A percentile compares a stretch with the other conserved stretches of the same genome.
These are phyloP conservation scores for Euphorbia pulcherrima DNA, from an alignment of 345 rosid genomes.

Conservation along the genomic window DNA sequence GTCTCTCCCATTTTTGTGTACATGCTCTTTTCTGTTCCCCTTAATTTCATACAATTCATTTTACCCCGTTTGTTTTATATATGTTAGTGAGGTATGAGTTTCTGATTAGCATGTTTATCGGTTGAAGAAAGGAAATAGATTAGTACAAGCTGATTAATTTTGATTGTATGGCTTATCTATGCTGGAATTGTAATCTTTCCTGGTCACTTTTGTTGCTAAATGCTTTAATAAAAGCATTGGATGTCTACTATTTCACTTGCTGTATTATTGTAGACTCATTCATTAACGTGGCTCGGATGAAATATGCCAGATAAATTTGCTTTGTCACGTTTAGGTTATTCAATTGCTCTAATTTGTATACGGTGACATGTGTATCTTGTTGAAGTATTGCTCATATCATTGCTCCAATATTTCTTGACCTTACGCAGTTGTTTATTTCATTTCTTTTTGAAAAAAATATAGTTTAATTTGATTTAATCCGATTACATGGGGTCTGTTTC, in stretches of 20 bases:
- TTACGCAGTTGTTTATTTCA: background rate
- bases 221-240: background rate
- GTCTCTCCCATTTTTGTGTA: conserved; percentile 64
- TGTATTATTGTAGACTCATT: background rate
- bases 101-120: background rate
- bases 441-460: too few species aligned
- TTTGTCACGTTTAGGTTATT: background rate
- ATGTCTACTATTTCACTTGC: background rate
- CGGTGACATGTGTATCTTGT: background rate
- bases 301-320: background rate
- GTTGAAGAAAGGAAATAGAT: background rate
- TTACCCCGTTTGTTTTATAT: background rate
- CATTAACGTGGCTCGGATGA: background rate
- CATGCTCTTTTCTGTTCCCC: conserved; percentile 1
- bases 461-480: too few species aligned
- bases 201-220: background rate
- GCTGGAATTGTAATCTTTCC: background rate
- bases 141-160: background rate
- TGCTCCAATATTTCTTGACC: background rate
- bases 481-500: too few species aligned
- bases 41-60: background rate
- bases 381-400: background rate
- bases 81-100: background rate
- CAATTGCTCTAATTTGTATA: background rate
- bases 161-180: background rate